Conservation (phyloP, 345 rosid species). For the Eucalyptus pauciflora region DNA sequence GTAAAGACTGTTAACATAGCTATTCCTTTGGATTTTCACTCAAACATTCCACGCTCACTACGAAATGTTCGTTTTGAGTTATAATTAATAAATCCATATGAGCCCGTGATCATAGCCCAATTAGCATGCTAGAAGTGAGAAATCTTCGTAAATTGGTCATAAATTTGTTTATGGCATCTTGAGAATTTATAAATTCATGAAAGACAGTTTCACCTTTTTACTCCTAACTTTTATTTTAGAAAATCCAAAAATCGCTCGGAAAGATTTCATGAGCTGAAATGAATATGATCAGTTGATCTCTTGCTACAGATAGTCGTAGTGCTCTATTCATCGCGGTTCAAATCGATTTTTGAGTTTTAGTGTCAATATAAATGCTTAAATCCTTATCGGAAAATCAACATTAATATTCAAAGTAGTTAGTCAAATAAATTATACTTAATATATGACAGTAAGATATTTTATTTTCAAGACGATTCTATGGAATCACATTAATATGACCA, state of each 20-base stretch:
- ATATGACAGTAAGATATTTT: background rate
- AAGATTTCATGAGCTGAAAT: background rate
- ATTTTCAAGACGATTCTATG: background rate
- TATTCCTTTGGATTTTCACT: accelerated
- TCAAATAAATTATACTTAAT: background rate
- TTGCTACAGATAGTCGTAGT: background rate
- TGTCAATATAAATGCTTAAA: background rate
- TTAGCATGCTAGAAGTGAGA: background rate
- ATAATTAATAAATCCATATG: too few relatives aligned
- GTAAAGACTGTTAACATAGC: background rate
- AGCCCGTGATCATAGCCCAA: background rate
- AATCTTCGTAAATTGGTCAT: too few relatives aligned
- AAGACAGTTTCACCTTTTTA: too few relatives aligned
- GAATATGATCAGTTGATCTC: background rate
- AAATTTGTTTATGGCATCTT: background rate
- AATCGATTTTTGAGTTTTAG: too few relatives aligned
- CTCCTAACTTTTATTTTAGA: background rate
- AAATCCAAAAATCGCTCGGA: too few relatives aligned
- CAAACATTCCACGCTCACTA: accelerated
- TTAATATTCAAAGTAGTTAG: background rate
- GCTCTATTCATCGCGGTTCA: background rate
- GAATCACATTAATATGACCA: background rate
- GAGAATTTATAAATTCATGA: too few relatives aligned
- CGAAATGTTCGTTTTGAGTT: accelerated
- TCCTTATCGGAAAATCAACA: background rate